Conservation (phyloP, 2,329 filamentous ascomycete species). For the Chrysoporthe deuterocubensis region DNA sequence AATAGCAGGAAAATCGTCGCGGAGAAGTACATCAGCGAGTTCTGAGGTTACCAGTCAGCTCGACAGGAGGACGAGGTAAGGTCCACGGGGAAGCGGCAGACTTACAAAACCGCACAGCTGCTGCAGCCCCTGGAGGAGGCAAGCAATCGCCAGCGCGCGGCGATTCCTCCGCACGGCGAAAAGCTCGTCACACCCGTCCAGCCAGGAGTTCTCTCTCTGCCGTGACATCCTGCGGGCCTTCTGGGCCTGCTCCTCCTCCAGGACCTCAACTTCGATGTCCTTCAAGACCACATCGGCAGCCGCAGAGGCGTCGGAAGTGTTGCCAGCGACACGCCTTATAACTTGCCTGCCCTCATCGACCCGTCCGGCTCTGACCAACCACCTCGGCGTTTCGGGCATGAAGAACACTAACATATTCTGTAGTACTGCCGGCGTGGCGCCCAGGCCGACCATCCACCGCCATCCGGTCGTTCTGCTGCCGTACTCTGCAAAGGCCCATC, state of each 20-base stretch:
- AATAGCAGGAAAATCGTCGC: slow-evolving; percentile 80
- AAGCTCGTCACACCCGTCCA: slow-evolving; percentile 57
- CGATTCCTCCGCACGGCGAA: slow-evolving; percentile 65
- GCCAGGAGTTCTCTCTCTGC: slow-evolving; percentile 38
- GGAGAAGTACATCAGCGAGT: slow-evolving; percentile 91
- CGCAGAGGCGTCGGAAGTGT: slow-evolving; percentile 41
- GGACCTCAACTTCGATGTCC: slow-evolving; percentile 74
- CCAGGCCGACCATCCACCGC: slow-evolving; percentile 91
- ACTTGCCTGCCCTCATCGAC: slow-evolving; percentile 66
- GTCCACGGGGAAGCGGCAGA: slow-evolving; percentile 29
- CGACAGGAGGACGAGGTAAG: neutral
- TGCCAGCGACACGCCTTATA: slow-evolving; percentile 66
- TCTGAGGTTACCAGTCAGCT: slow-evolving; percentile 48
- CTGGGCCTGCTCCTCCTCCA: slow-evolving; percentile 65
- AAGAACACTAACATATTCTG: slow-evolving; percentile 71
- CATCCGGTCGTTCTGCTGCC: slow-evolving; percentile 64
- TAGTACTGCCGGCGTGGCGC: slow-evolving; percentile 73
- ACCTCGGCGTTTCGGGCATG: slow-evolving; percentile 89
- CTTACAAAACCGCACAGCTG: slow-evolving; percentile 83
- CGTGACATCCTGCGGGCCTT: slow-evolving; percentile 47
- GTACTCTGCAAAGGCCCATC: slow-evolving; percentile 71
- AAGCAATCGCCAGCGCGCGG: slow-evolving; percentile 81
- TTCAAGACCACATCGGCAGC: slow-evolving; percentile 65
- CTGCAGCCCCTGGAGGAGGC: slow-evolving; percentile 83
- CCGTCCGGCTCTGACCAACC: slow-evolving; percentile 74